Percentiles rank a stretch among this genome's conserved stretches.
Conservation (phyloP, 2,329 filamentous ascomycete species). For the Diplocarpon rosae region DNA sequence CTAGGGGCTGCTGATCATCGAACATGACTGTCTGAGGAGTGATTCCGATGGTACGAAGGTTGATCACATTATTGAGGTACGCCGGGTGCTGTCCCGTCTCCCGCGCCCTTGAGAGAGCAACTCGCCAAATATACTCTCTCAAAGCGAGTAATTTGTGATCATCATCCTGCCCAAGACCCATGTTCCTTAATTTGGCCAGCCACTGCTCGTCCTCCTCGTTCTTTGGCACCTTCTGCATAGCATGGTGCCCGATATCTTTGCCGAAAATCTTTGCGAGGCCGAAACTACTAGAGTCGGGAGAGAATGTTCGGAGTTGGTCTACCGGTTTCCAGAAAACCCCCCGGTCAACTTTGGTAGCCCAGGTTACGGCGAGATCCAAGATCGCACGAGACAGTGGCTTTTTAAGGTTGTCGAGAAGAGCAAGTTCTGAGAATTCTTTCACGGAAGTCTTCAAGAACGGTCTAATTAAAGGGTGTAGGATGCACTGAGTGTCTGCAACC, state of each 20-base stretch:
- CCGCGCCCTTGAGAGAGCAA: constrained; percentile 54
- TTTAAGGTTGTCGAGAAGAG: constrained; percentile 72
- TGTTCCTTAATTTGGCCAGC: constrained; percentile 72
- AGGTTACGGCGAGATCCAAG: constrained; percentile 74
- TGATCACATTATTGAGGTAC: constrained; percentile 60
- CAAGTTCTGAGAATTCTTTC: constrained; percentile 58
- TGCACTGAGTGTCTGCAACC: constrained; percentile 70
- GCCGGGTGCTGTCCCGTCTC: constrained; percentile 17
- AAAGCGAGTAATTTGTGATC: constrained; percentile 81
- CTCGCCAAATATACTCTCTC: constrained; percentile 82
- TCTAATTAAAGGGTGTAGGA: constrained; percentile 67
- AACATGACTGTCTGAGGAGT: constrained; percentile 87
- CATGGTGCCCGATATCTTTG: constrained; percentile 43
- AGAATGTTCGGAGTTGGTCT: constrained; percentile 59
- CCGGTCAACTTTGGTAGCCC: constrained; percentile 72
- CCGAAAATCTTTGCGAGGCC: constrained; percentile 40
- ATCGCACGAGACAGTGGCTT: constrained; percentile 68
- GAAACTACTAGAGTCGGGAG: constrained; percentile 45
- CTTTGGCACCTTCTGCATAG: constrained; percentile 53
- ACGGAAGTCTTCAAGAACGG: constrained; percentile 72
- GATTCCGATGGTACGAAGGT: constrained; percentile 63
- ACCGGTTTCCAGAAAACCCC: constrained; percentile 81
- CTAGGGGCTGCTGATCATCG: constrained; percentile 57
- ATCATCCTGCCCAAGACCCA: constrained; percentile 73
- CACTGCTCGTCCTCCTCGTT: constrained; percentile 94